A percentile compares a stretch with the other conserved stretches of the same genome.
phyloP scores from a whole-genome alignment of 139 green algal genomes.

The Astrephomene gubernaculifera region DNA sequence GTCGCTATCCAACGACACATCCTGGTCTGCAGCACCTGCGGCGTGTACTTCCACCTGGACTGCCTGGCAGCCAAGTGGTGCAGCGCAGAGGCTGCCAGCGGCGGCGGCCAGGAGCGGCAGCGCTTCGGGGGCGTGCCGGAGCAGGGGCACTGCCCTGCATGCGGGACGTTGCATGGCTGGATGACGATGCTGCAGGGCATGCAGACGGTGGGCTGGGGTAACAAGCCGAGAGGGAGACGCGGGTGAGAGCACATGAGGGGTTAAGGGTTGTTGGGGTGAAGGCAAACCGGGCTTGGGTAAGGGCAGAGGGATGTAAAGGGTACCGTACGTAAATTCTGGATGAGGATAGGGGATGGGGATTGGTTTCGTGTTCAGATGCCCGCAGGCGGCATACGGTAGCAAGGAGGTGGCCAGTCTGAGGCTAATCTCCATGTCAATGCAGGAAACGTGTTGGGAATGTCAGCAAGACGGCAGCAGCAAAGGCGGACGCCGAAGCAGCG shows the following conservation, averaged over 20 bases:
- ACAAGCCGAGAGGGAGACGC: slow-evolving; percentile 4
- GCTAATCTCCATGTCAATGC: not conserved
- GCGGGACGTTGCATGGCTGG: slow-evolving; percentile 36
- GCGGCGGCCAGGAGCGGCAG: not conserved
- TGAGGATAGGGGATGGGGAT: too few relatives aligned
- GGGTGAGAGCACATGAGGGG: slow-evolving; percentile 4
- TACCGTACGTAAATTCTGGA: too few relatives aligned
- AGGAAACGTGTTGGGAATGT: not conserved
- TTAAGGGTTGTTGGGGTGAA: too few relatives aligned
- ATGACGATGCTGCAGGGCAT: slow-evolving; percentile 37
- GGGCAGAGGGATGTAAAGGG: too few relatives aligned
- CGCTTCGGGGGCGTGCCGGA: slow-evolving; percentile 39
- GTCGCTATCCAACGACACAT: slow-evolving; percentile 16
- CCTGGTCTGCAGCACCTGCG: slow-evolving; percentile 33
- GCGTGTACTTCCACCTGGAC: slow-evolving; percentile 34
- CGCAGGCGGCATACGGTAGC: too few relatives aligned
- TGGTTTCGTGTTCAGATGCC: too few relatives aligned
- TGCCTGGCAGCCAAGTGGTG: slow-evolving; percentile 35
- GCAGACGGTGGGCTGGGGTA: slow-evolving; percentile 19
- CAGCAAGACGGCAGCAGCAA: not conserved
- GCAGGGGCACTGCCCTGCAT: slow-evolving; percentile 34
- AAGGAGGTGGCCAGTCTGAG: too few relatives aligned
- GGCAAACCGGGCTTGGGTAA: too few relatives aligned
- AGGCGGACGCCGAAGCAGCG: not conserved
- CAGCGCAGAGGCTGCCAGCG: not conserved